Conservation (phyloP, 208 protist genomes). For the Leishmania major region DNA sequence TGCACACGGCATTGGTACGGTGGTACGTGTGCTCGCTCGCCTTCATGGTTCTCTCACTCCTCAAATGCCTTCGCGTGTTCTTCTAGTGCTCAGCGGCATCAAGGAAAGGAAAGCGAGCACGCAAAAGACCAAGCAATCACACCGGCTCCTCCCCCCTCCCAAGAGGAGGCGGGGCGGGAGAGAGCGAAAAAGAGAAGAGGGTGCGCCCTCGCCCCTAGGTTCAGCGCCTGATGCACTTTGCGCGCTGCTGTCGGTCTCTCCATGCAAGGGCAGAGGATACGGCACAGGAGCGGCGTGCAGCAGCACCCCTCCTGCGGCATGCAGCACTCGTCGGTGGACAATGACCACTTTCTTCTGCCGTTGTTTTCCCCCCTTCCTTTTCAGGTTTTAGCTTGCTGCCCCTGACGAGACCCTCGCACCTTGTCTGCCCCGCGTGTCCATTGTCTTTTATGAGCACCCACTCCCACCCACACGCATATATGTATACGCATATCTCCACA, state of each 20-base stretch:
- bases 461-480: background rate
- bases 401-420: background rate
- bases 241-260: background rate
- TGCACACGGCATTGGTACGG: slow-evolving; percentile 54
- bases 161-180: background rate
- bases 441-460: background rate
- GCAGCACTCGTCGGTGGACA: background rate
- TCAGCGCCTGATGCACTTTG: background rate
- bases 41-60: slow-evolving; percentile 20
- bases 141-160: background rate
- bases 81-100: background rate
- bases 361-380: background rate
- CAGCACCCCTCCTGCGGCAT: background rate
- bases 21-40: slow-evolving; percentile 58
- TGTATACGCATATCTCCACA: no score
- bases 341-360: background rate
- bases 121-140: background rate
- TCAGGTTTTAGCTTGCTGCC: background rate
- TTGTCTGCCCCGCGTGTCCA: background rate
- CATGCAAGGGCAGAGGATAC: slow-evolving; percentile 12
- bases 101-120: background rate
- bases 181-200: background rate
- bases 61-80: slow-evolving; percentile 21
- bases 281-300: background rate
- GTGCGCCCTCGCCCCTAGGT: background rate